Conservation (phyloP, 441 rosid species). For the Euphorbia celastroides region DNA sequence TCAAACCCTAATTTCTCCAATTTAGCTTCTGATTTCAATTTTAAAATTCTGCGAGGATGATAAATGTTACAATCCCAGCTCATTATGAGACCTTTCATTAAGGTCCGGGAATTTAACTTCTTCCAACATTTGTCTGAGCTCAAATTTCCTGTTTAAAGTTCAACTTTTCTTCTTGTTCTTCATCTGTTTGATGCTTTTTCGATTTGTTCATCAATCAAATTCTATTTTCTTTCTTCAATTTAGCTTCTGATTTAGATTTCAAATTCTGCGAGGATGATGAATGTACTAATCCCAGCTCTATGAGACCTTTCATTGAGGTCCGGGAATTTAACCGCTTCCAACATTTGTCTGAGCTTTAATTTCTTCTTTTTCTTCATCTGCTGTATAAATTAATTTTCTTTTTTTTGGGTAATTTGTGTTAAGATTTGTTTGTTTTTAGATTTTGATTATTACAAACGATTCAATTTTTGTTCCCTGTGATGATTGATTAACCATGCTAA, state of each 20-base stretch:
- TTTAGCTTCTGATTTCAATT: background rate
- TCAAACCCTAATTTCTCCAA: background rate
- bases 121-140: conserved; percentile 54
- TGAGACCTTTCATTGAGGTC: conserved; percentile 51
- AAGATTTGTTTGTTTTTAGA: too few species aligned
- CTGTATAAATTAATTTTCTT: background rate
- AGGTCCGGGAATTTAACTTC: conserved; percentile 39
- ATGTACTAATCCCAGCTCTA: conserved; percentile 63
- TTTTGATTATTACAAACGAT: background rate
- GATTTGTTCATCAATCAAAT: too few species aligned
- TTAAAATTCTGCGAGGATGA: conserved; percentile 31
- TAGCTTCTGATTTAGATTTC: background rate
- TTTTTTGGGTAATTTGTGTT: too few species aligned
- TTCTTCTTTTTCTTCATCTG: background rate
- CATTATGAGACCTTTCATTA: conserved; percentile 57
- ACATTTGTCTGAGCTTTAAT: conserved; percentile 45
- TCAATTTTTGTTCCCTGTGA: conserved; percentile 34
- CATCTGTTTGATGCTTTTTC: too few species aligned
- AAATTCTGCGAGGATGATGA: conserved; percentile 39
- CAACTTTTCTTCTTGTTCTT: background rate
- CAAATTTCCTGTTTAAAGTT: too few species aligned
- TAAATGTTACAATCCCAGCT: conserved; percentile 59
- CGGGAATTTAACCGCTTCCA: conserved; percentile 34
- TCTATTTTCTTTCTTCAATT: too few species aligned
- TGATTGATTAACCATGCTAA: conserved; percentile 55